Evolutionary conservation across 495 filamentous ascomycete species (phyloP).

Genomic region (Hypoxylon cercidicola): DNA sequence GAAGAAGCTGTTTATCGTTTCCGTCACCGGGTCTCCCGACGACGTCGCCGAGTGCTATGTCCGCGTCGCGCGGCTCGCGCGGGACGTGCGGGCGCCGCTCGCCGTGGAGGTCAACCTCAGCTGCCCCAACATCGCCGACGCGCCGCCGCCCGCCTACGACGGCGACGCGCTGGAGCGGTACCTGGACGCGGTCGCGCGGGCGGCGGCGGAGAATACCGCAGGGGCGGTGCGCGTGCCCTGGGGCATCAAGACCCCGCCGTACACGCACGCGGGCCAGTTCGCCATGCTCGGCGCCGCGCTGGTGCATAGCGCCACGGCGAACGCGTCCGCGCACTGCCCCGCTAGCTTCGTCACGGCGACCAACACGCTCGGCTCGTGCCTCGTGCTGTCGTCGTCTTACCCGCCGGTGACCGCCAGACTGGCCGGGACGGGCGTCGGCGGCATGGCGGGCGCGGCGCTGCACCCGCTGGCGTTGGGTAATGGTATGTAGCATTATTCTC

Average conservation of each 20-base stretch:
- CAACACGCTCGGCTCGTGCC: conserved; percentile 75
- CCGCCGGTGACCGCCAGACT: conserved; percentile 48
- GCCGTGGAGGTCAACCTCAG: conserved; percentile 77
- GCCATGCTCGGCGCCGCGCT: conserved; percentile 61
- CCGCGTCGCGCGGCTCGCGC: conserved; percentile 33
- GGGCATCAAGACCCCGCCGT: conserved; percentile 77
- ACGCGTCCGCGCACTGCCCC: conserved; percentile 34
- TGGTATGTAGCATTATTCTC: no score
- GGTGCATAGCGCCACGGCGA: conserved; percentile 22
- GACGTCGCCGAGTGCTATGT: conserved; percentile 61
- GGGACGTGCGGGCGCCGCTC: conserved; percentile 47
- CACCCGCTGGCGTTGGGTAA: conserved; percentile 81
- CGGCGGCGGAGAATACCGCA: conserved; percentile 15
- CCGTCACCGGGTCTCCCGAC: conserved; percentile 68
- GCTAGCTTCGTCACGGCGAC: conserved; percentile 74
- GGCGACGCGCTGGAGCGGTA: conserved; percentile 57
- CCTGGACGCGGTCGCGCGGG: conserved; percentile 49
- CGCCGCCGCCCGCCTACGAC: conserved; percentile 75
- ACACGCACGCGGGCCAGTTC: conserved; percentile 72
- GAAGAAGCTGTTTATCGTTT: conserved; percentile 72
- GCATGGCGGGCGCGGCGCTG: conserved; percentile 71
- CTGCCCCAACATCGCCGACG: conserved; percentile 75
- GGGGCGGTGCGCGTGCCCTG: conserved; percentile 48
- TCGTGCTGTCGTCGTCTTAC: no score
- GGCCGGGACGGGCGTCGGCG: conserved; percentile 66